phyloP scores from a whole-genome alignment of 1,284 basidiomycete species.

The Austroboletus novae-zelandiae region DNA sequence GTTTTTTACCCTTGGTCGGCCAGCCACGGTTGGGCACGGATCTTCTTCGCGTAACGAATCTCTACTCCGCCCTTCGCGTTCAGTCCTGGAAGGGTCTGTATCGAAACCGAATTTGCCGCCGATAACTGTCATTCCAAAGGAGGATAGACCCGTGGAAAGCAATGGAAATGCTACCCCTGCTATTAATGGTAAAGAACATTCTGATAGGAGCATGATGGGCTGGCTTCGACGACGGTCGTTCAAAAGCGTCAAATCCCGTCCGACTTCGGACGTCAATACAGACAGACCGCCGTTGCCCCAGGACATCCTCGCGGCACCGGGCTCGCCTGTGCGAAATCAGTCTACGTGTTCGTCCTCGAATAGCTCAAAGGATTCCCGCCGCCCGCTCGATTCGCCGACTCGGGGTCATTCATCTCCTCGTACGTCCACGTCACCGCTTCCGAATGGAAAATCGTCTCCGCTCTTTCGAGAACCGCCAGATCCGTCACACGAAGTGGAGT shows the following conservation, averaged over 20 bases:
- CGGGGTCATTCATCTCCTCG: conserved; percentile 9
- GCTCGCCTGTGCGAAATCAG: conserved; percentile 27
- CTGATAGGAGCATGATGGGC: conserved; percentile 42
- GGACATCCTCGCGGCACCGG: conserved; percentile 10
- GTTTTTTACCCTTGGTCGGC: conserved; percentile 10
- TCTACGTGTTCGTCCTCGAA: conserved; percentile 21
- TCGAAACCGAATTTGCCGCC: conserved; percentile 10
- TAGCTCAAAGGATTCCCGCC: conserved; percentile 26
- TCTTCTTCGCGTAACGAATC: conserved; percentile 10
- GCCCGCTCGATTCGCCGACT: conserved; percentile 21
- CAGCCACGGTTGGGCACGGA: conserved; percentile 11
- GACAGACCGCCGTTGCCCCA: conserved; percentile 15
- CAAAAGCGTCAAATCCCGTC: conserved; percentile 26
- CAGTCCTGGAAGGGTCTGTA: conserved; percentile 6
- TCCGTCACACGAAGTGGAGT: conserved; percentile 9
- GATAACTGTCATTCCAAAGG: conserved; percentile 17
- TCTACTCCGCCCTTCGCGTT: conserved; percentile 5
- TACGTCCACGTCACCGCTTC: conserved; percentile 8
- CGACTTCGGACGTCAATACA: conserved; percentile 19
- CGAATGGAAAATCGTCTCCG: conserved; percentile 18
- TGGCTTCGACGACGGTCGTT: conserved; percentile 61
- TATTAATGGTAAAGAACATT: conserved; percentile 38
- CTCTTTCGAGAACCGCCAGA: conserved; percentile 3
- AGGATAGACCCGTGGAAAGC: conserved; percentile 10
- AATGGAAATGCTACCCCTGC: conserved; percentile 5